Percentiles rank a stretch among this genome's conserved stretches.
These are phyloP conservation scores for Ophiostoma sp. DNA, from an alignment of 2,329 filamentous ascomycete species.

Conservation along the genomic window DNA sequence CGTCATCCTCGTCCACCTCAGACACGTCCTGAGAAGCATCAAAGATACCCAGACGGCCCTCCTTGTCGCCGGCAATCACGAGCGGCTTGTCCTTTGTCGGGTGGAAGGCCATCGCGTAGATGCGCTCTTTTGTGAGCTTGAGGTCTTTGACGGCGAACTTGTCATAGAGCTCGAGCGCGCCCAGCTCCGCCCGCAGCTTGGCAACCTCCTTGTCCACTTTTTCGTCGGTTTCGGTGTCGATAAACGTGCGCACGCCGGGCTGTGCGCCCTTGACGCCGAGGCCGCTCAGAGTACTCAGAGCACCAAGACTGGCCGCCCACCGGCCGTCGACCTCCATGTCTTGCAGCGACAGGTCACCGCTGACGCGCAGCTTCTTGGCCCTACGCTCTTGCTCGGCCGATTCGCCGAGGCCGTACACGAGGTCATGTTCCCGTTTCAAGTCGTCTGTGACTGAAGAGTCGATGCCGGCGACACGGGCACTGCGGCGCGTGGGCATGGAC, in stretches of 20 bases:
- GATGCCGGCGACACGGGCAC: slow-evolving; percentile 53
- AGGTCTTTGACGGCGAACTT: slow-evolving; percentile 84
- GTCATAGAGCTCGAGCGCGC: slow-evolving; percentile 70
- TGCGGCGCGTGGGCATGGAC: slow-evolving; percentile 50
- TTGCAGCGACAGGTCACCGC: slow-evolving; percentile 61
- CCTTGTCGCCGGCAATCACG: slow-evolving; percentile 89
- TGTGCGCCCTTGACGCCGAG: slow-evolving; percentile 36
- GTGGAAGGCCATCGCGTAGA: slow-evolving; percentile 85
- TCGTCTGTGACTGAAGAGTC: slow-evolving; percentile 39
- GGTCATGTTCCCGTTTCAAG: slow-evolving; percentile 48
- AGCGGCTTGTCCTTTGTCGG: slow-evolving; percentile 80
- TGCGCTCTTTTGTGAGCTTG: slow-evolving; percentile 81
- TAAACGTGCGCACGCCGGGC: slow-evolving; percentile 79
- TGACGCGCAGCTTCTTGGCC: slow-evolving; percentile 54
- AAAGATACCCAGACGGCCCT: slow-evolving; percentile 84
- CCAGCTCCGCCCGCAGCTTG: slow-evolving; percentile 70
- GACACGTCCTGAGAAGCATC: slow-evolving; percentile 70
- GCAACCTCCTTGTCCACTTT: slow-evolving; percentile 65
- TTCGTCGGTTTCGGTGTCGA: slow-evolving; percentile 76
- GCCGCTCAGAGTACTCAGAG: neutral
- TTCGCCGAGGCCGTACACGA: slow-evolving; percentile 28
- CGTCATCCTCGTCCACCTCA: slow-evolving; percentile 48
- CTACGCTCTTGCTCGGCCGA: slow-evolving; percentile 35
- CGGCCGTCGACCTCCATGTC: slow-evolving; percentile 77
- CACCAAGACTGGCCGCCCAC: slow-evolving; percentile 48